phyloP scores from a whole-genome alignment of 2,329 filamentous ascomycete genomes.

The Trichoderma sp. region DNA sequence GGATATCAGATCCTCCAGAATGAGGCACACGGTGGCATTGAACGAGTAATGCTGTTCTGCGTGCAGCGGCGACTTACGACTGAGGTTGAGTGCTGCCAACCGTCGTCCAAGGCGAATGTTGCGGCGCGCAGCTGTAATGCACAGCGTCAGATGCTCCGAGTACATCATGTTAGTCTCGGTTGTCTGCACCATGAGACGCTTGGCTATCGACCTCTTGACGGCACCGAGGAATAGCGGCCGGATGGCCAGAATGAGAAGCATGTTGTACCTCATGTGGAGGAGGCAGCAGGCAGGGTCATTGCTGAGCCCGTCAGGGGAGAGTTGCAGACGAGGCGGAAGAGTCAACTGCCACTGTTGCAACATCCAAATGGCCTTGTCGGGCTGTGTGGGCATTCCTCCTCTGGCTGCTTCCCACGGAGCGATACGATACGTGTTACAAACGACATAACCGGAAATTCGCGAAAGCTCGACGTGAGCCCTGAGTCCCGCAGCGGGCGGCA shows the following conservation, averaged over 20 bases:
- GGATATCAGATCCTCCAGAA: constrained; percentile 44
- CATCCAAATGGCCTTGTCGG: constrained; percentile 41
- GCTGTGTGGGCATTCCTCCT: constrained; percentile 31
- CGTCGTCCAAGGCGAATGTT: constrained; percentile 46
- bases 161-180: constrained; percentile 26
- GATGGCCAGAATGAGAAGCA: constrained; percentile 48
- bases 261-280: constrained; percentile 50
- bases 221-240: constrained; percentile 48
- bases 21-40: constrained; percentile 48
- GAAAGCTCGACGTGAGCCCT: constrained; percentile 46
- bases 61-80: constrained; percentile 40
- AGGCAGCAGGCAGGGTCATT: constrained; percentile 43
- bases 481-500: constrained; percentile 45
- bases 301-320: constrained; percentile 35
- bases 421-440: constrained; percentile 45
- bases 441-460: constrained; percentile 47
- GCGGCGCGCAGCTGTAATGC: constrained; percentile 43
- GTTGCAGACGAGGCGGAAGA: constrained; percentile 39
- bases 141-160: constrained; percentile 35
- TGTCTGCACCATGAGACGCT: constrained; percentile 34
- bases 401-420: constrained; percentile 31
- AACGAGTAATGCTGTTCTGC: constrained; percentile 49
- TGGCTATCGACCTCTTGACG: constrained; percentile 46
- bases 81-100: constrained; percentile 36
- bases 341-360: constrained; percentile 41